phyloP scores from a whole-genome alignment of 2,329 filamentous ascomycete species.

The Huntiella bhutanensis region DNA sequence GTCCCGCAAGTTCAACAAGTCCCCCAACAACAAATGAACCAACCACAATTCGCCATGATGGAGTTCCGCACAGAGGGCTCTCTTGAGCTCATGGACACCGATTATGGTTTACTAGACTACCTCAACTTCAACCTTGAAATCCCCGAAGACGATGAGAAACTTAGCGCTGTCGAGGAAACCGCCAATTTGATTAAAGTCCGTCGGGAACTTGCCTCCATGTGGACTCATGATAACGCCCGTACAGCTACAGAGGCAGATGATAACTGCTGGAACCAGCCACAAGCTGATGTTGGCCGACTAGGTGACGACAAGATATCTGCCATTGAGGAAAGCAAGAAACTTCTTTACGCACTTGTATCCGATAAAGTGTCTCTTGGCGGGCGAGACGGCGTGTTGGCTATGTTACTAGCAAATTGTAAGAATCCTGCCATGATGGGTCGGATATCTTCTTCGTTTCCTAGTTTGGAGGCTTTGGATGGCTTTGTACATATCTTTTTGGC shows the following conservation, averaged over 20 bases:
- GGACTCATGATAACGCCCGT: conserved; percentile 4
- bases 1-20: no score
- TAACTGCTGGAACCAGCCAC: conserved; percentile 21
- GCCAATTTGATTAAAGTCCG: conserved; percentile 8
- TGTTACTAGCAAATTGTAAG: conserved; percentile 41
- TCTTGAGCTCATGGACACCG: conserved; percentile 31
- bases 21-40: conserved; percentile 19
- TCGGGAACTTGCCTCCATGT: conserved; percentile 7
- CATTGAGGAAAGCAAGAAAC: conserved; percentile 21
- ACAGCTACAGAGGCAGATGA: conserved; percentile 21
- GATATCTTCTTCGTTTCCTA: conserved; percentile 42
- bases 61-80: conserved; percentile 31
- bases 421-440: conserved; percentile 28
- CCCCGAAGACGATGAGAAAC: not conserved
- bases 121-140: conserved; percentile 7
- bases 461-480: conserved; percentile 39
- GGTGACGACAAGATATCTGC: conserved; percentile 15
- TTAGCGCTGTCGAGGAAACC: conserved; percentile 27
- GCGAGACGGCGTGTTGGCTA: conserved; percentile 43
- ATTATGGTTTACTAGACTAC: conserved; percentile 29
- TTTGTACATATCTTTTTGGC: conserved; percentile 42
- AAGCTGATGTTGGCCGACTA: conserved; percentile 18
- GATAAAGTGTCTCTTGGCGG: conserved; percentile 27
- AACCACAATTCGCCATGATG: conserved; percentile 25
- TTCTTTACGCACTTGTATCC: conserved; percentile 22